phyloP scores from a whole-genome alignment of 352 stramenopile genomes.

The Phytophthora foliorum region DNA sequence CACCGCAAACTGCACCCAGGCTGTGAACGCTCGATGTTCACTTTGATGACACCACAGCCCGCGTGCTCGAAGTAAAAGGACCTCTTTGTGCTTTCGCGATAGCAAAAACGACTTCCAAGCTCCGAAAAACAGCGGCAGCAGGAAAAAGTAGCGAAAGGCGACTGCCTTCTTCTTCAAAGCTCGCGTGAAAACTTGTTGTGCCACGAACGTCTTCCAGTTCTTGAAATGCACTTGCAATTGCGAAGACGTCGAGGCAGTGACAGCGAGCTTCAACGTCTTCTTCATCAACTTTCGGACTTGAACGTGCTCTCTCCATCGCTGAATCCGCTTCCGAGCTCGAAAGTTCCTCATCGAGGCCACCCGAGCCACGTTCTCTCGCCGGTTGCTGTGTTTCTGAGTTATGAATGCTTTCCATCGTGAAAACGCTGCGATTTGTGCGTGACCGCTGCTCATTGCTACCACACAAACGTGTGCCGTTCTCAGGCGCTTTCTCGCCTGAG shows the following conservation, averaged over 20 bases:
- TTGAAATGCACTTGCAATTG: constrained; percentile 30
- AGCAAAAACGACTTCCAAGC: constrained; percentile 36
- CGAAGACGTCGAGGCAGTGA: constrained; percentile 15
- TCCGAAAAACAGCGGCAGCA: constrained; percentile 45
- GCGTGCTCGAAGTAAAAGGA: constrained; percentile 38
- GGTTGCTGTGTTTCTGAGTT: constrained; percentile 1
- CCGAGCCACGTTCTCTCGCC: not conserved
- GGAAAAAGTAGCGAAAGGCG: constrained; percentile 52
- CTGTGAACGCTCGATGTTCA: constrained; percentile 45
- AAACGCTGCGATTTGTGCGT: constrained; percentile 18
- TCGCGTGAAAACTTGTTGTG: constrained; percentile 9
- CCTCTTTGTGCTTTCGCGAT: constrained; percentile 12
- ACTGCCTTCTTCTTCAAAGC: constrained; percentile 46
- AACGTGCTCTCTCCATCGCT: constrained; percentile 32
- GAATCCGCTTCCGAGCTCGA: constrained; percentile 26
- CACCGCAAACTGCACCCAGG: constrained; percentile 33
- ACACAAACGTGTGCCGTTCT: constrained; percentile 7
- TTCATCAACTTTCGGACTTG: constrained; percentile 34
- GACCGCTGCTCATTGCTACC: constrained; percentile 8
- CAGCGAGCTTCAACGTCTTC: constrained; percentile 23
- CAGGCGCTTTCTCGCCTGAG: constrained; percentile 7
- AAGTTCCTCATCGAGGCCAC: constrained; percentile 14
- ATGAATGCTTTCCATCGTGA: constrained; percentile 29
- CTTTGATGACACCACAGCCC: constrained; percentile 44
- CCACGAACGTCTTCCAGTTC: constrained; percentile 44